Conservation (phyloP, 2,329 filamentous ascomycete genomes). For the Fusarium coicis region DNA sequence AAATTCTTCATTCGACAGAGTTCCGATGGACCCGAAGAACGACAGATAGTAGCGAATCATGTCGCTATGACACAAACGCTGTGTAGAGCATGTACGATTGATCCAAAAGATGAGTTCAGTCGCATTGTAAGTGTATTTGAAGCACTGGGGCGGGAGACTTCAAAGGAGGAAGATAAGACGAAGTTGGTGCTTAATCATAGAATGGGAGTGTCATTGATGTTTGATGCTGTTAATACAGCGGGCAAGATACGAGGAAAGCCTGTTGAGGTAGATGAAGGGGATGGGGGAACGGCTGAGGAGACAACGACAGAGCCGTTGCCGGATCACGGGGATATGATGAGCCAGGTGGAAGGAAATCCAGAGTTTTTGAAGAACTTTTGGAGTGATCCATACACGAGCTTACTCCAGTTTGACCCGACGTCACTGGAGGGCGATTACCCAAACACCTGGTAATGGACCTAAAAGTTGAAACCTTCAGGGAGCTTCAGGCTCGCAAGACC, state of each 20-base stretch:
- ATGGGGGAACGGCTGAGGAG: neutral
- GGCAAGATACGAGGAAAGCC: conserved; percentile 23
- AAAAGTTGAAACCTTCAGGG: neutral
- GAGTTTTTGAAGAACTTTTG: conserved; percentile 26
- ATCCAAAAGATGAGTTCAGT: conserved; percentile 25
- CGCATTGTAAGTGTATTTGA: conserved; percentile 22
- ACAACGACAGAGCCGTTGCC: neutral
- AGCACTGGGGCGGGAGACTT: neutral
- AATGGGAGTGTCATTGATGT: conserved; percentile 27
- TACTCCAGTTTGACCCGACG: conserved; percentile 14
- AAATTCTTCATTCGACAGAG: conserved; percentile 26
- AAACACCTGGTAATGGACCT: neutral
- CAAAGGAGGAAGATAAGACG: neutral
- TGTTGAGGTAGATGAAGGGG: conserved; percentile 1
- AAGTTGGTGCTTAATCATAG: conserved; percentile 23
- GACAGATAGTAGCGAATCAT: conserved; percentile 22
- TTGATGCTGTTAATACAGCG: conserved; percentile 19
- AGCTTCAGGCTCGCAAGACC: conserved; percentile 27
- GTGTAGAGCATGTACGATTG: conserved; percentile 7
- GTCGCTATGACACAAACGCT: conserved; percentile 20
- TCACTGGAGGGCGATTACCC: neutral
- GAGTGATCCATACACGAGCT: conserved; percentile 26
- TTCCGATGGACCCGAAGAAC: conserved; percentile 3
- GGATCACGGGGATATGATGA: neutral
- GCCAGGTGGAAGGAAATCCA: neutral